Base-by-base conservation (phyloP, 495 filamentous ascomycete genomes). In the Penicillium salamii region DNA sequence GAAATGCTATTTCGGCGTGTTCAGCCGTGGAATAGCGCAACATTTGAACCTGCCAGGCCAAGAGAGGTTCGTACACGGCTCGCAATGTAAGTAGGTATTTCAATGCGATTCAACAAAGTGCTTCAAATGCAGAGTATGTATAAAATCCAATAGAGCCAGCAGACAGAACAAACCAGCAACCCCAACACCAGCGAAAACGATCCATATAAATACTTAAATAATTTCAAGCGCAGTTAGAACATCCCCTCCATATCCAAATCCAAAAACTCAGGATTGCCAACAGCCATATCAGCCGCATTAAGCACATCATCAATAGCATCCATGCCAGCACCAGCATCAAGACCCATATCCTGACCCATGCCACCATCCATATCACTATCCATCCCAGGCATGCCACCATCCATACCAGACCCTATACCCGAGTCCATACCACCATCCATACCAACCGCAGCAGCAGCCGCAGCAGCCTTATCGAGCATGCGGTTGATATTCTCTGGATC, bases 201-300 rank as follows among this genome's bases (percentile, higher is more conserved):
- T n/a, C n/a, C n/a, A n/a, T n/a, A n/a, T 5, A 26, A 44, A 32
- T 5, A 26, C 23, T 26, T n/a, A n/a, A n/a, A n/a, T n/a, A n/a
- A n/a, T n/a, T 3, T 28, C 24, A 24, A 9, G 21, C 9, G 23
- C 28, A 43, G 24, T 48, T 59, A 70, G 23, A 70, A 77, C 70
- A 77, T 74, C 7, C 67, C 69, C 52, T 77, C 73, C 72, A 77
- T 72, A 58, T 77, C 74, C 51, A 77, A 49, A 65, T 77, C 72
- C 21, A 75, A 46, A 53, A 74, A 74, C 50, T 77, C 73, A n/a
- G 71, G 71, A 54, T 75, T 77, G 3, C 65, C 70, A 60, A 70
- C 70, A 0, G 63, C 65, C 69, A 75, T 74, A 56, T 77, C 69
- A 5, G 72, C 74, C 11, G 69, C 72, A 63, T 73, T 71, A 31